Evolutionary conservation across 805 yeast species (phyloP).

Genomic region (Saccharomycopsis schoenii): DNA sequence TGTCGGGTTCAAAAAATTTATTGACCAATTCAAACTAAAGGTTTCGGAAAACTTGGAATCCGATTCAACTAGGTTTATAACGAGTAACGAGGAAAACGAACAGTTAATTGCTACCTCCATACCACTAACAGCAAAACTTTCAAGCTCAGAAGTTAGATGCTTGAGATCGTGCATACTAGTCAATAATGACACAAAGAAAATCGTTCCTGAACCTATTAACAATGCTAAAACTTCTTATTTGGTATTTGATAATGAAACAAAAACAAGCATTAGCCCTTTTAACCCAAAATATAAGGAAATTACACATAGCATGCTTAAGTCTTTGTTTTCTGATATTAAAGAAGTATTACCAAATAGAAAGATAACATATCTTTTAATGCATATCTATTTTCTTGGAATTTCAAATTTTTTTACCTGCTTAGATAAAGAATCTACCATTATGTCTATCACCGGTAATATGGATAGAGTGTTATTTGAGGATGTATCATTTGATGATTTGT

Average conservation of each 20-base stretch:
- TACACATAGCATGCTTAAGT: background rate
- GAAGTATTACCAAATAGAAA: slow-evolving; percentile 7
- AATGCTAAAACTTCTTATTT: background rate
- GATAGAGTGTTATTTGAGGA: background rate
- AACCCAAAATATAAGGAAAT: background rate
- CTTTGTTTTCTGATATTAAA: slow-evolving; percentile 4
- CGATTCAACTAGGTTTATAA: background rate
- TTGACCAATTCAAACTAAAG: background rate
- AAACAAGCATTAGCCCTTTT: background rate
- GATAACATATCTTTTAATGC: slow-evolving; percentile 3
- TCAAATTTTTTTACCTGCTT: slow-evolving; percentile 10
- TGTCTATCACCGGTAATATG: background rate
- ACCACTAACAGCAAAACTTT: background rate
- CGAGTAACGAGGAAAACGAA: background rate
- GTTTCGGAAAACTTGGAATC: background rate
- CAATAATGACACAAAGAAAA: background rate
- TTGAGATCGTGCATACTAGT: slow-evolving; percentile 1
- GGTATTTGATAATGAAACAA: background rate
- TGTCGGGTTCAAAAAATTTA: background rate
- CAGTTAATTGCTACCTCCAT: background rate
- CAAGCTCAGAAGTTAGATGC: background rate
- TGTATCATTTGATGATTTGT: background rate
- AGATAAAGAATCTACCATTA: slow-evolving; percentile 3
- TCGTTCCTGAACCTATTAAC: slow-evolving; percentile 10
- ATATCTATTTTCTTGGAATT: slow-evolving; percentile 12